Conservation (phyloP, 2,329 filamentous ascomycete species). For the Lachnellula hyalina region DNA sequence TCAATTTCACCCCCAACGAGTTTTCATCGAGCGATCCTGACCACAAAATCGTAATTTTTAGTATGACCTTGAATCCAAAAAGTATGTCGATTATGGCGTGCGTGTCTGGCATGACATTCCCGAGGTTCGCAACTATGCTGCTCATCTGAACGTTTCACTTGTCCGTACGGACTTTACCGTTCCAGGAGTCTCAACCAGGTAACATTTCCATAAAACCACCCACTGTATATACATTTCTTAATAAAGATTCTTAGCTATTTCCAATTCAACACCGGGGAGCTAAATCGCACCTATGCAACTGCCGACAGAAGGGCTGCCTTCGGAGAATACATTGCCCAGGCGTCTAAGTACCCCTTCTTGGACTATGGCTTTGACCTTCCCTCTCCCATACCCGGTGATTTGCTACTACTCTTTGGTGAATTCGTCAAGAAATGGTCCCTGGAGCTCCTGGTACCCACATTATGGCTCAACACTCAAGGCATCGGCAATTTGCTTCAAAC, state of each 20-base stretch:
- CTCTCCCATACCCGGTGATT: constrained; percentile 11
- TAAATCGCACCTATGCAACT: not conserved
- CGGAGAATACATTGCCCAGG: not conserved
- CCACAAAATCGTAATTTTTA: not conserved
- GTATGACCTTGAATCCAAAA: not conserved
- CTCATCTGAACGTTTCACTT: not conserved
- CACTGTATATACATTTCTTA: not conserved
- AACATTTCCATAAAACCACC: not conserved
- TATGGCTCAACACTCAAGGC: constrained; percentile 39
- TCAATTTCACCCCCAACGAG: no score
- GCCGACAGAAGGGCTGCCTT: not conserved
- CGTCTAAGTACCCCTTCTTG: not conserved
- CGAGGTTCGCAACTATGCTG: not conserved
- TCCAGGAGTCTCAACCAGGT: not conserved
- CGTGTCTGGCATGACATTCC: not conserved
- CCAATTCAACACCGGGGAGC: not conserved
- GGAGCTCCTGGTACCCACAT: constrained; percentile 35
- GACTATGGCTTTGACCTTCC: constrained; percentile 38
- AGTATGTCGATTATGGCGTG: not conserved
- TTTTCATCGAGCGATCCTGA: no score
- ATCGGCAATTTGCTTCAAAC: constrained; percentile 38
- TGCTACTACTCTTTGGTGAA: constrained; percentile 8
- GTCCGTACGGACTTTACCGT: not conserved
- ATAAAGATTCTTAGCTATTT: not conserved
- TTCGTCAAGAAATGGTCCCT: constrained; percentile 29